These are phyloP conservation scores for Pelargonium nanum DNA, from an alignment of 345 rosid genomes.

Conservation along the genomic window DNA sequence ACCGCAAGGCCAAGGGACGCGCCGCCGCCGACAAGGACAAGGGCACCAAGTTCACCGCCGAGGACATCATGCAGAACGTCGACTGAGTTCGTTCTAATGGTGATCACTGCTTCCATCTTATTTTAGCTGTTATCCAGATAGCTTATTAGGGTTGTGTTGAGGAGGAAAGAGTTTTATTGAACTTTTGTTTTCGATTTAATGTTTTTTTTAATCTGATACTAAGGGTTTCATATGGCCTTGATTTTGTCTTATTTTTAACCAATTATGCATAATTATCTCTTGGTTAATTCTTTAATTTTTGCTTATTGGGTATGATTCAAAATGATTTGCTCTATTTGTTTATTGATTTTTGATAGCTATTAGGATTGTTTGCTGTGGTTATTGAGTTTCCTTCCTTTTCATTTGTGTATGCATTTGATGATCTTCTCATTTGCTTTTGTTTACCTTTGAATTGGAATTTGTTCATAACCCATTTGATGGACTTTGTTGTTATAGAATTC, in stretches of 20 bases:
- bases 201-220: not conserved
- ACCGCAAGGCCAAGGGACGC: constrained; percentile 70
- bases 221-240: not conserved
- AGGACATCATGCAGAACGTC: constrained; percentile 73
- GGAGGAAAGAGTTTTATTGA: not conserved
- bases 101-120: not conserved
- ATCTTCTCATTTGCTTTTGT: no score
- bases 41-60: constrained; percentile 65
- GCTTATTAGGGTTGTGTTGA: not conserved
- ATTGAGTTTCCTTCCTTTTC: no score
- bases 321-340: no score
- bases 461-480: no score
- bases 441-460: no score
- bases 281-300: not conserved
- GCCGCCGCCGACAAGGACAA: constrained; percentile 71
- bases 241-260: not conserved
- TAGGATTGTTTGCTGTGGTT: no score
- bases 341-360: not conserved
- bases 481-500: no score
- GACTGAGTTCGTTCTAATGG: constrained; percentile 22
- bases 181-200: not conserved
- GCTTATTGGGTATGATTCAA: no score
- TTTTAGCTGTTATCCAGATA: no score
- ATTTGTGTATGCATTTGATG: no score
- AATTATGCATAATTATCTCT: not conserved